Evolutionary conservation across 2,329 filamentous ascomycete genomes (phyloP), one percentile per base, ranked within the genome.

Genomic region (Paraphaeosphaeria minitans): DNA sequence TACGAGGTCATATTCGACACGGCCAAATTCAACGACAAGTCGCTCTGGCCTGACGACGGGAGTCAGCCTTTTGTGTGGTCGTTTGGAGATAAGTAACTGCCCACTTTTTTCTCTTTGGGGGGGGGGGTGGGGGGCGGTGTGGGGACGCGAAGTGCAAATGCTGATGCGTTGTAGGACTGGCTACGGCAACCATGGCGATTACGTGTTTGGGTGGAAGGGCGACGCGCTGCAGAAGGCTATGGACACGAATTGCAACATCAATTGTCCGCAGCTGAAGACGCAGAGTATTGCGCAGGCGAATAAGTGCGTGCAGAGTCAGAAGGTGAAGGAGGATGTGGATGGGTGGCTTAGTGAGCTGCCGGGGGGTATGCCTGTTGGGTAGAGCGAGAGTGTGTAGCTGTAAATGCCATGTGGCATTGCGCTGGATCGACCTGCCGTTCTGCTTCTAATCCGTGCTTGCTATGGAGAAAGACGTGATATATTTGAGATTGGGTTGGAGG

Each of bases 301-400:
- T 64, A 74, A 79, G 52, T 84, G 82, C 75, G 78, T 72, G 86
- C 90, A 96, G 71, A 82, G 85, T 12, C 80, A 82, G 0, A 82
- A 83, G 0, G 83, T 95, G 42, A 82, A 89, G 62, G 92, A 95
- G 73, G 91, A 94, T 68, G 86, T 95, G 10, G 91, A 95, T 66
- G 91, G 90, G 65, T 91, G 91, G 82, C 79, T 97, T 43, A 64
- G 54, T 6, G 65, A 69, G 48, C 48, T 69, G 35, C 66, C 66
- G 1, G 66, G 66, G 10, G 66, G 66, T n/a, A 60, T 60, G 58
- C 58, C 45, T 13, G 33, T 59, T 14, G 19, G 39, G 10, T 53
- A 27, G 45, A 31, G 29, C 4, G 8, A 31, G 8, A 12, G 4
- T 2, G 10, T 8, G 29, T 31, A 9, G 24, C 24, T 27, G 24